Evolutionary conservation across 257 asterid species (phyloP).

Genomic region (Gynochthodes officinalis): DNA sequence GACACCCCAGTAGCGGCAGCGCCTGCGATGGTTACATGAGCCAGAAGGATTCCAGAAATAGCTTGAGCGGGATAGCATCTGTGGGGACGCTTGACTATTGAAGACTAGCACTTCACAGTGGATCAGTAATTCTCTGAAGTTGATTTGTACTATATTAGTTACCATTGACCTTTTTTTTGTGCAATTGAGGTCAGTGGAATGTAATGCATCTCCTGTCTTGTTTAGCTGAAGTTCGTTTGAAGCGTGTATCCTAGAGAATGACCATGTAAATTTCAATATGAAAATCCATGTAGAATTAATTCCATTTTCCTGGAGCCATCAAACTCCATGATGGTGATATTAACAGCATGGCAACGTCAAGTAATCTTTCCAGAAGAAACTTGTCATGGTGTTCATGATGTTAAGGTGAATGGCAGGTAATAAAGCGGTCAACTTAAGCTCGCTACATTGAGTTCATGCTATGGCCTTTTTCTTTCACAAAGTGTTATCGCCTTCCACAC

Average conservation of each 20-base stretch:
- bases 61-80: slow-evolving; percentile 59
- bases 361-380: background rate
- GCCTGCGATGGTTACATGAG: slow-evolving; percentile 49
- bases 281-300: slow-evolving; percentile 1
- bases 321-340: background rate
- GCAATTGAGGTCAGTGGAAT: slow-evolving; percentile 15
- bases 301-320: background rate
- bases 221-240: slow-evolving; percentile 12
- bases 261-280: slow-evolving; percentile 19
- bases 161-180: slow-evolving; percentile 22
- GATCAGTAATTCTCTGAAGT: slow-evolving; percentile 13
- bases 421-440: no score
- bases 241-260: slow-evolving; percentile 22
- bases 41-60: slow-evolving; percentile 50
- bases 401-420: background rate
- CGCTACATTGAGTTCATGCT: no score
- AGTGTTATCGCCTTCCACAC: no score
- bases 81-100: slow-evolving; percentile 69
- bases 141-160: slow-evolving; percentile 30
- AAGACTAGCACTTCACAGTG: slow-evolving; percentile 10
- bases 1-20: slow-evolving; percentile 39
- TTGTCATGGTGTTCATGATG: background rate
- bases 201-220: slow-evolving; percentile 16
- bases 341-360: background rate
- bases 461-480: no score